Evolutionary conservation across 1,284 basidiomycete genomes (phyloP), one percentile per base, ranked within the genome.

Genomic region (Boletus subluridellus): DNA sequence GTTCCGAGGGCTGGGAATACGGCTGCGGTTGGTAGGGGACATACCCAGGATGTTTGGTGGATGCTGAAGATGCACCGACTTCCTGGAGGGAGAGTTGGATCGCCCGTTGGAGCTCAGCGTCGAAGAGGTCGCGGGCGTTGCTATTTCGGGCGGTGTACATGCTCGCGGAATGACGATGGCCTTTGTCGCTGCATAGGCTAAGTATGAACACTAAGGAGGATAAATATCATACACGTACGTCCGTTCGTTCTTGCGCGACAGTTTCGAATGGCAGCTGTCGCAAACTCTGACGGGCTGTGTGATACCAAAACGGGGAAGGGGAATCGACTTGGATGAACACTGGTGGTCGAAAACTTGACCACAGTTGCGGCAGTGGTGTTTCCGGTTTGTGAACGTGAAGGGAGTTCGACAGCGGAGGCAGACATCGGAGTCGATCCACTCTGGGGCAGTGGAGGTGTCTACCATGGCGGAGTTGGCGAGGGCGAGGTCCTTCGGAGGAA

Each of bases 361-460:
- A 74, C 97, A 99, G 74, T 98, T 98, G 9, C 97, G 86, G 73
- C 97, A 99, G 73, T 99, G 97, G 71, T 99, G 97, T 73, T 98
- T 98, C 59, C 97, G 86, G 71, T 98, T 98, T 44, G 95, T 98
- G 68, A 98, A 96, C 1, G 89, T 88, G 76, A 99, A 99, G 0
- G 91, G 75, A 0, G 91, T 89, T 24, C 97, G 85, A 74, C 97
- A 99, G 28, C 95, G 86, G 65, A 97, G 85, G 74, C 97, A 99
- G 14, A 95, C 88, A 37, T 96, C 92, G 1, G 94, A 94, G 72
- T 99, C 96, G 47, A 94, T 90, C 96, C 96, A 99, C 68, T 96
- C 92, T 0, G 96, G 96, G 0, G 96, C 89, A 2, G 88, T 91
- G 65, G 89, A 83, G 0, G 92, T 94, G 68, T 94, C 90, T 1